Base-by-base conservation (phyloP, 78 protist genomes). In the Creolimax fragrantissima region DNA sequence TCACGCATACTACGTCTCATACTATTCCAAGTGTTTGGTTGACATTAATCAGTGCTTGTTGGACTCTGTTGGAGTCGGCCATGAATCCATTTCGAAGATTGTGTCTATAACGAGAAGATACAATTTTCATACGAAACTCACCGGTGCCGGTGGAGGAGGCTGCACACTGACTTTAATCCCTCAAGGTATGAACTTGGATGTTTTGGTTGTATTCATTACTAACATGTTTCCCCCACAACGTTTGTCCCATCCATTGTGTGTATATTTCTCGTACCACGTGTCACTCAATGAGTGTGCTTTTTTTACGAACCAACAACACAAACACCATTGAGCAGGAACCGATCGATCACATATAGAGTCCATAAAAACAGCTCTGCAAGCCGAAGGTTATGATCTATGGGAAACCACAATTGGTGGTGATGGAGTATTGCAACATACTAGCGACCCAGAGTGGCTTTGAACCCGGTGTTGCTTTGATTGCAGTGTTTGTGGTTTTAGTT, bases 101-200 rank as follows among this genome's bases (percentile, higher is more conserved):
- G 74, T 58, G 39, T 17, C 11, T 32, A 58, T 58, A 58, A 58
- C 74, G 74, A 58, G 74, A 58, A 17, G 24, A 58, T 3, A 84
- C 35, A 91, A 91, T 41, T 17, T 92, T 35, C 35, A 35, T 2
- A 3, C 94, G n/a, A 92, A 92, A 44, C 91, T 92, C 42, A 92
- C 94, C 17, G 94, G 94, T 24, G 94, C 92, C 3, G 94, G 94
- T 3, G 94, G 94, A 3, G 94, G 94, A 5, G 94, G 94, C n/a
- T 92, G 94, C 37, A 90, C 89, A n/a, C 5, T 92, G 43, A 81
- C 74, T 3, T 42, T 92, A 2, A 17, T 90, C n/a, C 85, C 85
- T 2, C 36, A 42, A 4, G 43, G 89, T 83, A 83, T 32, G 86
- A 37, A 39, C 86, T 7, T 39, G 74, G n/a, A n/a, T n/a, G n/a